Evolutionary conservation across 1,284 basidiomycete genomes (phyloP).

Genomic region (Malassezia brasiliensis): DNA sequence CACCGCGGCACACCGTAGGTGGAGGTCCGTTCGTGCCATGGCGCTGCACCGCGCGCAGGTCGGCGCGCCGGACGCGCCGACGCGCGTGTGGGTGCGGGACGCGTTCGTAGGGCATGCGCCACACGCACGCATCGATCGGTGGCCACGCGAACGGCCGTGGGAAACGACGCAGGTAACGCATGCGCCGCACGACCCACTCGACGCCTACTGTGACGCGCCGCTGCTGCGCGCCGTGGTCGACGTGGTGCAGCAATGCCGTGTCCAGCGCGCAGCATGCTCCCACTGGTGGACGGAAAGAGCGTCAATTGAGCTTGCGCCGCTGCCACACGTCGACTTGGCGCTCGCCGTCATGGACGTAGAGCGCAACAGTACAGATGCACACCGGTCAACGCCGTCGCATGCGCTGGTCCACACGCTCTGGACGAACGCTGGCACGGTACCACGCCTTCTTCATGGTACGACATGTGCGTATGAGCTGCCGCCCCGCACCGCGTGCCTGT

Average conservation of each 20-base stretch:
- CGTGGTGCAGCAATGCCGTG: neutral
- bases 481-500: conserved; percentile 9
- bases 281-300: neutral
- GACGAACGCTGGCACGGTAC: neutral
- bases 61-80: neutral
- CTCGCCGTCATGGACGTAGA: neutral
- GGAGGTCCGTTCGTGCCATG: neutral
- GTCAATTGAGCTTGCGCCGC: neutral
- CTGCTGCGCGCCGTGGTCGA: neutral
- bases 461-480: conserved; percentile 1
- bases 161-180: neutral
- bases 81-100: neutral
- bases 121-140: neutral
- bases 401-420: neutral
- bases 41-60: neutral
- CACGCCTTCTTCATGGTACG: neutral
- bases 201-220: neutral
- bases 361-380: neutral
- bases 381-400: too few species aligned
- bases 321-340: neutral
- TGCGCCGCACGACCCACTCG: neutral
- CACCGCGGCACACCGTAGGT: too few species aligned
- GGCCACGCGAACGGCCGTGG: neutral
- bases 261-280: neutral
- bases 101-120: neutral